Evolutionary conservation across 2,329 filamentous ascomycete species (phyloP), one percentile per base, ranked within the genome.

Genomic region (Graphilbum ipis-grandicollis): DNA sequence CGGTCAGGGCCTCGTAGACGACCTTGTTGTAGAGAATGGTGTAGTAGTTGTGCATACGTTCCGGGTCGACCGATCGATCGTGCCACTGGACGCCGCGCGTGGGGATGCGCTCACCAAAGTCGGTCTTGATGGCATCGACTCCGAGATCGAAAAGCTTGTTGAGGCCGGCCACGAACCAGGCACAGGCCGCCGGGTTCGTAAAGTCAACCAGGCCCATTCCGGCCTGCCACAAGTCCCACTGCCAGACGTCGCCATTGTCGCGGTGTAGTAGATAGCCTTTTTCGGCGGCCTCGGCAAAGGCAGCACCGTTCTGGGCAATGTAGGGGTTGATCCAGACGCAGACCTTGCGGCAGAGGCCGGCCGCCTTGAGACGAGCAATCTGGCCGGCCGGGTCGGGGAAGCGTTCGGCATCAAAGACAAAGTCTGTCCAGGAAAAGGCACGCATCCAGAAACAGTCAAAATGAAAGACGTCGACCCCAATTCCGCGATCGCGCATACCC

Each of bases 361-460:
- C 65, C 17, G 67, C 63, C 46, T 81, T 81, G 40, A 82, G 58
- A 2, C 75, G 65, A 8, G 62, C 51, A 41, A 83, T 71, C 47
- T 77, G 75, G 0, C 64, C 70, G 35, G 65, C 63, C 2, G 78
- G 73, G 43, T 83, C 75, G 0, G 77, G 75, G 53, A 83, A 83
- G 45, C 68, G 68, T 33, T 75, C 68, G 2, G 65, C 57, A 47
- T 79, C 75, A 56, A 81, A 83, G 35, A 74, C 64, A 44, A 83
- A 82, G 52, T 82, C 77, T 40, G 75, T 80, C 78, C 77, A 83
- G 39, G 72, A 71, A 50, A 80, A 82, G 2, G 71, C 74, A 43
- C 75, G 74, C 63, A 83, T 74, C 77, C 77, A 83, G 63, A 81
- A 83, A 52, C 73, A 79, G 50, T 83, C 78, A 44, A 78, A 83